Conservation (phyloP, 495 filamentous ascomycete genomes). For the Platismatia glauca region DNA sequence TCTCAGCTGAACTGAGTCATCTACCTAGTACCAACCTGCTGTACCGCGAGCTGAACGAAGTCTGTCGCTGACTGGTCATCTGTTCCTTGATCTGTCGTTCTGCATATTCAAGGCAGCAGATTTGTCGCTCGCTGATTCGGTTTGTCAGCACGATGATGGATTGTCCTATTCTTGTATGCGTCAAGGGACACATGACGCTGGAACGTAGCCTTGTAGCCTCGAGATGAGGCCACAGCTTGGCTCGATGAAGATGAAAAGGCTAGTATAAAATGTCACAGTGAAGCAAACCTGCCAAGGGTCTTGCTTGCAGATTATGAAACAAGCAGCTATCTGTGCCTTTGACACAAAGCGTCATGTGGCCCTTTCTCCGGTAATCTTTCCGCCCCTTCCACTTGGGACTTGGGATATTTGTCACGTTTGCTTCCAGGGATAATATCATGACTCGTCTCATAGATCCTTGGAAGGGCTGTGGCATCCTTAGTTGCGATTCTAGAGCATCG, state of each 20-base stretch:
- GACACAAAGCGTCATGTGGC: not conserved
- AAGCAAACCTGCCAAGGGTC: not conserved
- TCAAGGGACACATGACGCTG: not conserved
- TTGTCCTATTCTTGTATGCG: too few relatives aligned
- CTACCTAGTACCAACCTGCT: slow-evolving; percentile 16
- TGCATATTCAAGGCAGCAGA: slow-evolving; percentile 1
- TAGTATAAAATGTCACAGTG: not conserved
- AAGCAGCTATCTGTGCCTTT: not conserved
- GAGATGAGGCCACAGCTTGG: not conserved
- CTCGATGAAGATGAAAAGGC: not conserved
- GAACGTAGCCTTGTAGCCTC: not conserved
- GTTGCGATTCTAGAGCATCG: not conserved
- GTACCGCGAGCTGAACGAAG: not conserved
- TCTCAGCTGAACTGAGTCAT: slow-evolving; percentile 10
- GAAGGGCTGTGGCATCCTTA: not conserved
- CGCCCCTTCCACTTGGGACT: not conserved
- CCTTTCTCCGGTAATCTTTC: not conserved
- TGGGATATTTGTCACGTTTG: not conserved
- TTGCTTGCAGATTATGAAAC: slow-evolving; percentile 12
- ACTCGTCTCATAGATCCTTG: not conserved
- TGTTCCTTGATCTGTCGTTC: slow-evolving; percentile 7
- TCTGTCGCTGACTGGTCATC: not conserved
- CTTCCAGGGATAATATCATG: too few relatives aligned
- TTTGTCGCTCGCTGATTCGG: not conserved
- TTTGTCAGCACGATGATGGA: too few relatives aligned